Base-by-base conservation (phyloP, 176 grass and related monocot species). In the Musa acuminata region DNA sequence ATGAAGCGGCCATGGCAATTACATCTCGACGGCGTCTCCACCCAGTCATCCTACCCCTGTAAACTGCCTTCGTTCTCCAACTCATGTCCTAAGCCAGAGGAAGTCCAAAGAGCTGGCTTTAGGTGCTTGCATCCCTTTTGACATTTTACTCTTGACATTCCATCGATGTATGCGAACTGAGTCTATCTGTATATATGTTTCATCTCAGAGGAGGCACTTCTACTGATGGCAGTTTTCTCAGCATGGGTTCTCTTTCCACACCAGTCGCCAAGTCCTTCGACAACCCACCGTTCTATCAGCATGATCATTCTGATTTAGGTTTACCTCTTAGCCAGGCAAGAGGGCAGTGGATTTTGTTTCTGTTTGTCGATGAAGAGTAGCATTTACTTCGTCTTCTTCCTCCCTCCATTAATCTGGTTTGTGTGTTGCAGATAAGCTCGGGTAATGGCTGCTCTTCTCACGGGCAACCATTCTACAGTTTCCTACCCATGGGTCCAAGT, bases 1-100 rank as follows among this genome's bases (percentile, higher is more conserved):
- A 64, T 27, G 19, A 80, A 80, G 58, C 69, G 69, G 35, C 55
- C 54, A n/a, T 80, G 69, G 57, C 58, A 69, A 20, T 80, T 72
- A 64, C 55, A 63, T 19, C n/a, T 72, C 6, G 69, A 62, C 8
- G 24, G 69, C 48, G 58, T 17, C 13, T 49, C 55, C 13, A 24
- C 48, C 19, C 69, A 65, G 19, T 17, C 48, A 3, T 23, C 69
- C 12, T 53, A 63, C 50, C 49, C 55, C 14, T 48, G 20, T 23
- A 62, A 80, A 54, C 8, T 52, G 52, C 29, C 43, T 65, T 12
- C 68, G 0, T n/a, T 71, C 5, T 49, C n/a, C 22, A 52, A 57
- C 20, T 80, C 78, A 22, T 13, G 29, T 29, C 24, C 17, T 9
- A 64, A 67, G 13, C 21, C 55, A 51, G 68, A 71, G 13, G 69